phyloP scores from a whole-genome alignment of 768 basidiomycete genomes.

The Lepiota brunneoincarnata region DNA sequence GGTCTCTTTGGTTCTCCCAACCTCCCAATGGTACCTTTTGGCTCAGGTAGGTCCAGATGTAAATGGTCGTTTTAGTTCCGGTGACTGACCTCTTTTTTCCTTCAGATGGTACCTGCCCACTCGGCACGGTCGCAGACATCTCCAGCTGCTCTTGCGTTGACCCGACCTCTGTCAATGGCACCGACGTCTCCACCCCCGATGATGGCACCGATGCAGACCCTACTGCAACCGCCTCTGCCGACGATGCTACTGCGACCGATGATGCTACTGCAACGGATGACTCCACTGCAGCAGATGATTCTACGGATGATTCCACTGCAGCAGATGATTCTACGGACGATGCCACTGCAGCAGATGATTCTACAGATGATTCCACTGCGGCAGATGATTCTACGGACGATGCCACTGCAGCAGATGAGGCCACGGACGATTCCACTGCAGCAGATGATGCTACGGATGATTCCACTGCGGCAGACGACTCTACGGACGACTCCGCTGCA shows the following conservation, averaged over 20 bases:
- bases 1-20: slow-evolving; percentile 42
- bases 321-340: not conserved
- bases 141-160: slow-evolving; percentile 36
- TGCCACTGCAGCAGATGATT: not conserved
- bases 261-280: slow-evolving; percentile 1
- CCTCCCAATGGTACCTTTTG: slow-evolving; percentile 40
- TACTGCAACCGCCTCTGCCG: not conserved
- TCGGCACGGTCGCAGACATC: slow-evolving; percentile 38
- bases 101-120: slow-evolving; percentile 44
- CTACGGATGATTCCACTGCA: slow-evolving; percentile 12
- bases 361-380: slow-evolving; percentile 1
- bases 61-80: not conserved
- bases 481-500: slow-evolving; percentile 1
- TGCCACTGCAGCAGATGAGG: slow-evolving; percentile 2
- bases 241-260: slow-evolving; percentile 5
- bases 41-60: slow-evolving; percentile 31
- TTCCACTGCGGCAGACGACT: not conserved
- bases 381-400: slow-evolving; percentile 6
- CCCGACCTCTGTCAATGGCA: slow-evolving; percentile 15
- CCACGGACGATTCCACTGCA: slow-evolving; percentile 15
- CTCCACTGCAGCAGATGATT: not conserved
- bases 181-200: slow-evolving; percentile 8
- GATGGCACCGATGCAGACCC: not conserved
- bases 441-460: slow-evolving; percentile 7
- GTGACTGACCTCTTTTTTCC: not conserved